A percentile compares a stretch with the other conserved stretches of the same genome.
Conservation (phyloP, 2,329 filamentous ascomycete species). For the Ilyonectria sp. region DNA sequence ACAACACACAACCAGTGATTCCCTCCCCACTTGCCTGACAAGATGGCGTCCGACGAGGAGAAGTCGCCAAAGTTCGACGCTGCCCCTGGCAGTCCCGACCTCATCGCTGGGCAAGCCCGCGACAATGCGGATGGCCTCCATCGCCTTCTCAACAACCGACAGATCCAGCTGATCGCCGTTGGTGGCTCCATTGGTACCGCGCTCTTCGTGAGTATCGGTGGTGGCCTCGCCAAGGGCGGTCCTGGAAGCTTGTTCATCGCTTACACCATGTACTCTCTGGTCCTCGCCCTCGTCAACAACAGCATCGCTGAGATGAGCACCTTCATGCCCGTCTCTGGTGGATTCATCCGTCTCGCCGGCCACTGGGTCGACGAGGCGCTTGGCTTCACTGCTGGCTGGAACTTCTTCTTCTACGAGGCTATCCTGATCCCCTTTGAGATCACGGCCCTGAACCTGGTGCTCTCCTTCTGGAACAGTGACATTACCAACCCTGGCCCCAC, state of each 20-base stretch:
- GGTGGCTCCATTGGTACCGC: slow-evolving; percentile 72
- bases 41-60: slow-evolving; percentile 44
- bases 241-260: slow-evolving; percentile 70
- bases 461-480: slow-evolving; percentile 58
- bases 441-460: slow-evolving; percentile 59
- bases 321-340: slow-evolving; percentile 74
- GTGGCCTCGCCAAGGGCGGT: slow-evolving; percentile 63
- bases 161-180: slow-evolving; percentile 72
- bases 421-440: slow-evolving; percentile 62
- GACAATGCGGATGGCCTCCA: slow-evolving; percentile 59
- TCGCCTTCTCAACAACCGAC: slow-evolving; percentile 66
- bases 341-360: slow-evolving; percentile 75
- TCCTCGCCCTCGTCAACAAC: slow-evolving; percentile 76
- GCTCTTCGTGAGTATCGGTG: slow-evolving; percentile 74
- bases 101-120: slow-evolving; percentile 41
- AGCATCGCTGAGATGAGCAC: slow-evolving; percentile 76
- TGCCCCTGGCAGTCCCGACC: slow-evolving; percentile 43
- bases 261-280: slow-evolving; percentile 68
- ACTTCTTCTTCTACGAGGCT: slow-evolving; percentile 63
- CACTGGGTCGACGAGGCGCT: slow-evolving; percentile 77
- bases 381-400: slow-evolving; percentile 67
- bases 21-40: background rate
- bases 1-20: slow-evolving; percentile 1
- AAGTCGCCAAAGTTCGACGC: slow-evolving; percentile 48
- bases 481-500: slow-evolving; percentile 76